These are phyloP conservation scores for Monascus ruber DNA, from an alignment of 2,329 filamentous ascomycete species.

Conservation along the genomic window DNA sequence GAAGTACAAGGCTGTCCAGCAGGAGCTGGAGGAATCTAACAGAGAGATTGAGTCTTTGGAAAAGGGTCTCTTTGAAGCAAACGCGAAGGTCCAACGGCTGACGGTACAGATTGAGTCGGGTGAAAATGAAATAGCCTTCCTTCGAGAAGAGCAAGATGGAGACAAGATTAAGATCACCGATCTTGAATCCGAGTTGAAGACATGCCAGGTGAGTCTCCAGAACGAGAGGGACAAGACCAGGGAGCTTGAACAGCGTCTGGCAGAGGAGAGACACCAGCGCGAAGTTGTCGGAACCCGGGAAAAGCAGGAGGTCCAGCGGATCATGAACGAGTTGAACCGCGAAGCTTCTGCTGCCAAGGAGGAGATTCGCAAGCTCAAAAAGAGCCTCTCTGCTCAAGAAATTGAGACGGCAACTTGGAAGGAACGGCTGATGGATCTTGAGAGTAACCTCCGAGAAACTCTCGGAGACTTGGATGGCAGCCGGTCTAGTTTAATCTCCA, in stretches of 20 bases:
- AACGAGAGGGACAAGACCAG: conserved; percentile 69
- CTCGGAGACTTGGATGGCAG: conserved; percentile 82
- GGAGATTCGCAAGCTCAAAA: conserved; percentile 68
- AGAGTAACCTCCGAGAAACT: conserved; percentile 75
- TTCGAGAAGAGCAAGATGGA: conserved; percentile 89
- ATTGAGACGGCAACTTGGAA: conserved; percentile 87
- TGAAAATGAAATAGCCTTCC: conserved; percentile 85
- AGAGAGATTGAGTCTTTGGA: conserved; percentile 79
- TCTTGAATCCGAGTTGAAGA: conserved; percentile 70
- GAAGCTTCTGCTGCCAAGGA: conserved; percentile 76
- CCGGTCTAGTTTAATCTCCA: conserved; percentile 71
- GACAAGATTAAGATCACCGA: conserved; percentile 98
- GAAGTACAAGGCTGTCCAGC: conserved; percentile 70
- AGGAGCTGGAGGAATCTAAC: conserved; percentile 72
- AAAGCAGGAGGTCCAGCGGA: conserved; percentile 88
- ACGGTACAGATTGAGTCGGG: conserved; percentile 86
- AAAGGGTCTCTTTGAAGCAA: conserved; percentile 69
- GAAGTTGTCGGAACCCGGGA: conserved; percentile 79
- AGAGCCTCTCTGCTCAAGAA: conserved; percentile 71
- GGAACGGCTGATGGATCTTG: conserved; percentile 77
- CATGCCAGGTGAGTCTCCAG: conserved; percentile 64
- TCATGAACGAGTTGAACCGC: conserved; percentile 83
- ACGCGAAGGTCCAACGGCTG: conserved; percentile 76
- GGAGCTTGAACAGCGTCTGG: conserved; percentile 64
- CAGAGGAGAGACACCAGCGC: conserved; percentile 70